Conservation (phyloP, 2,329 filamentous ascomycete species). For the Penicillium hordei region DNA sequence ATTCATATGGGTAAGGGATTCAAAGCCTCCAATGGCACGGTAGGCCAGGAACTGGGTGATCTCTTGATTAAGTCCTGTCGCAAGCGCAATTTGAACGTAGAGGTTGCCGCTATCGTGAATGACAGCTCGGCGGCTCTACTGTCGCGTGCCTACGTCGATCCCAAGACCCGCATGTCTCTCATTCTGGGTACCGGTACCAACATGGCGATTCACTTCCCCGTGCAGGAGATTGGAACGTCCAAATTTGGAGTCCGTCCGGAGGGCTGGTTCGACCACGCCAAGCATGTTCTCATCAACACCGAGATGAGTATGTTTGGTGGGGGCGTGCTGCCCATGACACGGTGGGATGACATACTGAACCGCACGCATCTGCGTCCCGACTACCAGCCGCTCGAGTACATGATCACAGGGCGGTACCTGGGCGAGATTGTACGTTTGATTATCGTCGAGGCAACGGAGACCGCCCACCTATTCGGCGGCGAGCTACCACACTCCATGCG, state of each 20-base stretch:
- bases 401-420: conserved; percentile 63
- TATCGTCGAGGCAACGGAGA: conserved; percentile 59
- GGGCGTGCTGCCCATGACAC: conserved; percentile 57
- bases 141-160: conserved; percentile 61
- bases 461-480: conserved; percentile 57
- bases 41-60: conserved; percentile 60
- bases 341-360: conserved; percentile 63
- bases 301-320: conserved; percentile 66
- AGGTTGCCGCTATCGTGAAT: conserved; percentile 63
- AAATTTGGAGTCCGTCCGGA: conserved; percentile 59
- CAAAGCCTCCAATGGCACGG: conserved; percentile 57
- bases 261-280: conserved; percentile 57
- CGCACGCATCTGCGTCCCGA: conserved; percentile 57
- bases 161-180: conserved; percentile 61
- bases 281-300: conserved; percentile 64
- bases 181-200: conserved; percentile 67
- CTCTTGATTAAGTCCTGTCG: conserved; percentile 60
- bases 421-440: conserved; percentile 64
- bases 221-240: conserved; percentile 51
- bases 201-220: conserved; percentile 62
- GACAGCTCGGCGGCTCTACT: conserved; percentile 63
- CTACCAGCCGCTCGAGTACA: conserved; percentile 66
- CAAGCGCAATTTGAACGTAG: conserved; percentile 55
- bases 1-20: conserved; percentile 67
- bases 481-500: conserved; percentile 55